Base-by-base conservation (phyloP, 1,139 yeast genomes). In the Diutina catenulata region DNA sequence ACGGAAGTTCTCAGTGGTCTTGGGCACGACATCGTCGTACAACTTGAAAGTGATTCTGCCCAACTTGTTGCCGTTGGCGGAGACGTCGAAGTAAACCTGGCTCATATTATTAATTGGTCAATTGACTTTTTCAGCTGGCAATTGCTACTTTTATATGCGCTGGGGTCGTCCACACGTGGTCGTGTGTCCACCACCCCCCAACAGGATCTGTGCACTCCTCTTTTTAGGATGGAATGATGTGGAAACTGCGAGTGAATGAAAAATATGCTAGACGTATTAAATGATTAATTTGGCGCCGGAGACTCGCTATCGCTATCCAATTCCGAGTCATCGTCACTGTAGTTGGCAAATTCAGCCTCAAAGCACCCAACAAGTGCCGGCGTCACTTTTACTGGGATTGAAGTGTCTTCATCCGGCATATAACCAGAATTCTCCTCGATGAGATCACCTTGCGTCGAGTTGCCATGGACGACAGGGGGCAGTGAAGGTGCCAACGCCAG, bases 1-100 rank as follows among this genome's bases (percentile, higher is more conserved):
- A 68, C 95, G 79, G 87, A 91, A 91, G 76, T 91, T 91, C 71
- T 86, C 95, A 52, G 95, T 77, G 50, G 98, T 91, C 80, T 88
- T 87, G 74, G 98, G 98, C 49, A 81, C 93, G 53, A 86, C 87
- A 58, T 88, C 95, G 66, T 78, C 72, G 82, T 83, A 87, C 60
- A 91, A 80, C 67, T 84, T 62, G 79, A 83, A 83, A 56, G 66
- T 64, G 57, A 83, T 70, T 65, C 88, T 78, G 52, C 94, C 94
- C 52, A 80, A 65, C 44, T 62, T 57, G 51, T 57, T 52, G 42
- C 49, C 49, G 45, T 43, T 55, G 44, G 60, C 62, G 41, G 62
- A 47, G 53, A 80, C 69, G 59, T 82, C 93, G 62, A 83, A 83
- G 74, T 64, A 83, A 53, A 81, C 88, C 59, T 71, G 66, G 55